Percentiles rank a stretch among this genome's conserved stretches.
These are phyloP conservation scores for Polygonum maritimum DNA, from an alignment of 148 eudicot genomes.

Conservation along the genomic window DNA sequence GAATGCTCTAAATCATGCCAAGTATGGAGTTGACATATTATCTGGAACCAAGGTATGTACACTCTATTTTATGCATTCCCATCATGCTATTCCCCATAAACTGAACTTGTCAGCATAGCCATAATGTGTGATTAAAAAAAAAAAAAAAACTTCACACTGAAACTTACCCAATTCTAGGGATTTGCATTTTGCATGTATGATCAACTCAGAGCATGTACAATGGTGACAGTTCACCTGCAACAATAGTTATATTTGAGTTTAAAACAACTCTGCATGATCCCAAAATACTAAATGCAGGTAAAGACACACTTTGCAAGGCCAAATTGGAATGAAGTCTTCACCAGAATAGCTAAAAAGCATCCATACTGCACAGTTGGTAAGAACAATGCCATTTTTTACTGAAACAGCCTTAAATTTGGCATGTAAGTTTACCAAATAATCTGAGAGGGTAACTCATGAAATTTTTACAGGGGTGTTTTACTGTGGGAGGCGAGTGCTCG, in stretches of 20 bases:
- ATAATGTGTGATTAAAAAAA: neutral
- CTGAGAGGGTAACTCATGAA: neutral
- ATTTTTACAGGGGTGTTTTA: constrained; percentile 78
- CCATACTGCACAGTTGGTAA: constrained; percentile 82
- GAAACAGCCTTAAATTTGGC: neutral
- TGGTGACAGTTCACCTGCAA: neutral
- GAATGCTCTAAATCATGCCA: constrained; percentile 88
- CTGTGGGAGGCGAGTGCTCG: constrained; percentile 71
- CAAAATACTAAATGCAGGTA: constrained; percentile 48
- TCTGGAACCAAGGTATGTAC: constrained; percentile 83
- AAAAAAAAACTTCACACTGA: neutral
- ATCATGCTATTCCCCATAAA: neutral
- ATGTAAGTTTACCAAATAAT: neutral
- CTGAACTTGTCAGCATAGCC: neutral
- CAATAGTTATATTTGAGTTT: neutral
- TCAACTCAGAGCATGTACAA: neutral
- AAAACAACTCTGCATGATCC: neutral
- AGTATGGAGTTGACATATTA: constrained; percentile 87
- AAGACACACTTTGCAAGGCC: constrained; percentile 98
- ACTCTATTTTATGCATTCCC: neutral
- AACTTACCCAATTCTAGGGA: neutral
- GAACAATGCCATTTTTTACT: neutral
- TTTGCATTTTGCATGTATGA: neutral
- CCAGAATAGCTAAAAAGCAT: constrained; percentile 64
- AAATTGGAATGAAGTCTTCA: constrained; percentile 85